Base-by-base conservation (phyloP, 2,329 filamentous ascomycete genomes). In the Nemania sp. region DNA sequence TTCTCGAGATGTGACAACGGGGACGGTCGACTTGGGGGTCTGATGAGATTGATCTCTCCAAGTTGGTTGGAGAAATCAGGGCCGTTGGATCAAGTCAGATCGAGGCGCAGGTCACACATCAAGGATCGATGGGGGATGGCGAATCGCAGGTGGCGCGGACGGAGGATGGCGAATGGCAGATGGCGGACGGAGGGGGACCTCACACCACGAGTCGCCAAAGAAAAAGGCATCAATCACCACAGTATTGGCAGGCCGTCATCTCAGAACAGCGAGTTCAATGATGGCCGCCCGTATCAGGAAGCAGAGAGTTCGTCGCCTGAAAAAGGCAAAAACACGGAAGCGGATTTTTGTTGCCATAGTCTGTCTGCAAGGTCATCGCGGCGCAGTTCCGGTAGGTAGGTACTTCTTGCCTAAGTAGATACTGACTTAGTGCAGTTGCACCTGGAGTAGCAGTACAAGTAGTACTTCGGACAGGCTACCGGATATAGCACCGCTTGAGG, bases 401-500 rank as follows among this genome's bases (percentile, higher is more conserved):
- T n/a, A n/a, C n/a, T n/a, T n/a, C n/a, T n/a, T n/a, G n/a, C n/a
- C n/a, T n/a, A n/a, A n/a, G n/a, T n/a, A n/a, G n/a, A n/a, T n/a
- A n/a, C n/a, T n/a, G n/a, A n/a, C n/a, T n/a, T n/a, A n/a, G n/a
- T n/a, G n/a, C n/a, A n/a, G n/a, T n/a, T n/a, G n/a, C n/a, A n/a
- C n/a, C n/a, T n/a, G n/a, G n/a, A n/a, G n/a, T n/a, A n/a, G n/a
- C n/a, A n/a, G n/a, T n/a, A n/a, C n/a, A n/a, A n/a, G n/a, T n/a
- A n/a, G n/a, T n/a, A n/a, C n/a, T n/a, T n/a, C n/a, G n/a, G n/a
- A n/a, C n/a, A n/a, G n/a, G n/a, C 11, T 3, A 17, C 32, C 47
- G 47, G 53, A 29, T 53, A 57, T 53, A 60, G 58, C 58, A 53
- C 58, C 56, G 57, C n/a, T 47, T 51, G 32, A 13, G 50, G 50